Evolutionary conservation across 2,329 filamentous ascomycete species (phyloP), one percentile per base, ranked within the genome.

Genomic region (Colletotrichum sp.): DNA sequence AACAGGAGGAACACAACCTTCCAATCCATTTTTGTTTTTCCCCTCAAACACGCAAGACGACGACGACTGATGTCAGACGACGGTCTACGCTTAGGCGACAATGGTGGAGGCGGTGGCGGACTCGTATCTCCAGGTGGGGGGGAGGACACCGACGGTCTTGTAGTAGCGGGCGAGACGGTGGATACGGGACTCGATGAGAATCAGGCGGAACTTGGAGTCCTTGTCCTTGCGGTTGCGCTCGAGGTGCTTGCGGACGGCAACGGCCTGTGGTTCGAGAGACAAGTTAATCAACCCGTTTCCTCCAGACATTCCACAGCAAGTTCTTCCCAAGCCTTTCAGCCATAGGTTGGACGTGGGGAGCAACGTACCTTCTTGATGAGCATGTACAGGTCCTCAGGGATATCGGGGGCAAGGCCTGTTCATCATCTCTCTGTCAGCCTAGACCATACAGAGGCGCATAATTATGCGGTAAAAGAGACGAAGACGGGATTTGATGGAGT

Each of bases 191-290:
- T 99, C 97, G 90, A 99, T 98, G 84, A 99, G 95, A 96, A 99
- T 99, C 81, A 99, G 95, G 87, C 97, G 96, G 95, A 99, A 99
- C 93, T 99, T 99, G 92, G 94, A 95, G 93, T 99, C 97, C 92
- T 96, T 98, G 93, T 99, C 97, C 94, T 99, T 99, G 90, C 97
- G 96, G 94, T 99, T 99, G 90, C 95, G 95, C 93, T 98, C 96
- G 83, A 99, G 95, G 91, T 99, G 98, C 95, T 99, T 99, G 91
- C 97, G 96, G 91, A 99, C 97, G 87, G 96, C 94, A 84, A 98
- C 96, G 84, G 96, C 96, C 96, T 97, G 78, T 39, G 5, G 15
- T 12, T 24, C 21, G n/a, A 3, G 4, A 28, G n/a, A 13, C 28
- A 21, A 9, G 49, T 76, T 63, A 76, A 21, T 59, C 10, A 39